phyloP scores from a whole-genome alignment of 225 moss, liverwort and hornwort genomes.

The Straminergon stramineum region DNA sequence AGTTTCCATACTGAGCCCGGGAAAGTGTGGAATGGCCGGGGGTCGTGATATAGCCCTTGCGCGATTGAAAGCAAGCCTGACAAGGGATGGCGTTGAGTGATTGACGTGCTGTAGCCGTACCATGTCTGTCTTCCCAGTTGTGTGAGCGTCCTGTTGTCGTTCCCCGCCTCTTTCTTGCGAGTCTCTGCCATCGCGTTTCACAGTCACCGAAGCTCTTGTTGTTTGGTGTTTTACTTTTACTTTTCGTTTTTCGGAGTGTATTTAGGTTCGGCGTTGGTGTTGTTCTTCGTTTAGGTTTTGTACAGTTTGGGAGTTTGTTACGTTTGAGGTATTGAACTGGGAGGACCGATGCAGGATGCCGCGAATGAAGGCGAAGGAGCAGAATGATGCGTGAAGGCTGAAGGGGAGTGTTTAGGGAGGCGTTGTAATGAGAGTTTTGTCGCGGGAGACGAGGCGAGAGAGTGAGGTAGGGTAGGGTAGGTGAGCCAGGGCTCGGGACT shows the following conservation, averaged over 20 bases:
- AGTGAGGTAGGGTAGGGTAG: background rate
- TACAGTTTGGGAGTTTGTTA: background rate
- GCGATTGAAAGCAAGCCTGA: background rate
- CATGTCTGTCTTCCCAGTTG: background rate
- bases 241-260: background rate
- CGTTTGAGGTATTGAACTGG: slow-evolving; percentile 5
- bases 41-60: background rate
- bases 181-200: background rate
- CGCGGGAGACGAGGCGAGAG: background rate
- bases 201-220: background rate
- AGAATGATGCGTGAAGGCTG: background rate
- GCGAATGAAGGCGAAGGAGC: background rate
- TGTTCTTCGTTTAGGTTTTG: slow-evolving; percentile 19
- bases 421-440: background rate
- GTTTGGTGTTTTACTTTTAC: background rate
- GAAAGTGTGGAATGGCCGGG: background rate
- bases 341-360: slow-evolving; percentile 1
- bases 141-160: background rate
- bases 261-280: background rate
- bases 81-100: background rate
- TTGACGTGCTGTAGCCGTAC: background rate
- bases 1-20: background rate
- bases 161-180: background rate
- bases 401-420: background rate
- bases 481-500: background rate